A percentile compares a stretch with the other conserved stretches of the same genome.
phyloP scores from a whole-genome alignment of 2,329 filamentous ascomycete species.

The Pestalotiopsis sp. region DNA sequence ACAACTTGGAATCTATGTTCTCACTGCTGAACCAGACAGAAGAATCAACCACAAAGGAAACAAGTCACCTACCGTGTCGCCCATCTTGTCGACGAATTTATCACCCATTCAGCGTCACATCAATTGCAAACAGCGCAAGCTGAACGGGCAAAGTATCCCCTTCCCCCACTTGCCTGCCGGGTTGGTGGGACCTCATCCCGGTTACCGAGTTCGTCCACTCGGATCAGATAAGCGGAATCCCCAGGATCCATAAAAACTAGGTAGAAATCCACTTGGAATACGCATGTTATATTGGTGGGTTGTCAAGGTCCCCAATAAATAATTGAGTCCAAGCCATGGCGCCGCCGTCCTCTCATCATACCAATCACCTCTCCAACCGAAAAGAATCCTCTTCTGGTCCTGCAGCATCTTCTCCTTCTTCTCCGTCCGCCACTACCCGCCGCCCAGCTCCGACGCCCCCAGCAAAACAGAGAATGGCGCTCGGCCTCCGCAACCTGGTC shows the following conservation, averaged over 20 bases:
- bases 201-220: conserved; percentile 2
- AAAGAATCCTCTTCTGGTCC: not conserved
- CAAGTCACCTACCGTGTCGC: too few relatives aligned
- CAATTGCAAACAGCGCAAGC: not conserved
- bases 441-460: conserved; percentile 5
- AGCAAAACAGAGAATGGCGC: conserved; percentile 37
- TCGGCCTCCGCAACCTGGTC: conserved; percentile 44
- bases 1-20: too few relatives aligned
- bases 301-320: not conserved
- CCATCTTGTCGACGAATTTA: not conserved
- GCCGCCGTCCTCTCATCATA: not conserved
- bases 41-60: too few relatives aligned
- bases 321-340: not conserved
- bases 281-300: not conserved
- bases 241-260: conserved; percentile 7
- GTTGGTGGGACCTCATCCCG: not conserved
- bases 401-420: not conserved
- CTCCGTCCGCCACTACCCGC: not conserved
- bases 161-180: conserved; percentile 13
- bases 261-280: not conserved
- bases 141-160: conserved; percentile 3
- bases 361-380: not conserved
- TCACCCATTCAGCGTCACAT: conserved; percentile 7
- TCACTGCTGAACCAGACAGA: too few relatives aligned
- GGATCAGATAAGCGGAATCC: conserved; percentile 12